phyloP scores from a whole-genome alignment of 2,329 filamentous ascomycete species.

The Teratosphaeria zuluensis region DNA sequence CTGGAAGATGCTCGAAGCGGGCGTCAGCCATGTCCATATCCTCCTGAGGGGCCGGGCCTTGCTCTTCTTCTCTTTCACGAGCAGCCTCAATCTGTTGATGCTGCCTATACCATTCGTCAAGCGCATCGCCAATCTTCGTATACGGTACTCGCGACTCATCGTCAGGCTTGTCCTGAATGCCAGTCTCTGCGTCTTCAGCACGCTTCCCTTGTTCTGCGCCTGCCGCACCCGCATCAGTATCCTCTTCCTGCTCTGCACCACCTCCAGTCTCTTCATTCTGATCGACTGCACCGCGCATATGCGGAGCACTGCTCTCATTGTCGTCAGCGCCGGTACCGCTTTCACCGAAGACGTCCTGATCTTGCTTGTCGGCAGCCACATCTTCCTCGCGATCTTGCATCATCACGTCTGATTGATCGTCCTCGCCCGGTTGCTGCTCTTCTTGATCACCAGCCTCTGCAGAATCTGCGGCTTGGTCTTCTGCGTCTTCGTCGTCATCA shows the following conservation, averaged over 20 bases:
- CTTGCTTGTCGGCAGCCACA: slow-evolving; percentile 30
- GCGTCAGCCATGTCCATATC: slow-evolving; percentile 61
- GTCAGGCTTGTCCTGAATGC: slow-evolving; percentile 8
- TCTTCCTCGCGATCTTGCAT: slow-evolving; percentile 27
- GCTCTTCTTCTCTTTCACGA: slow-evolving; percentile 27
- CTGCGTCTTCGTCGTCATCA: slow-evolving; percentile 24
- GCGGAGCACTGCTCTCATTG: slow-evolving; percentile 27
- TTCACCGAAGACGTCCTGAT: slow-evolving; percentile 36
- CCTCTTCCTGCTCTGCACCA: slow-evolving; percentile 26
- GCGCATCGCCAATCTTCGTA: slow-evolving; percentile 85
- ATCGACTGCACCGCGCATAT: slow-evolving; percentile 36
- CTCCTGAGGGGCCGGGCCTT: slow-evolving; percentile 44
- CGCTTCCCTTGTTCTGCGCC: slow-evolving; percentile 22
- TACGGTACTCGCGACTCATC: slow-evolving; percentile 53
- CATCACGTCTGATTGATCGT: slow-evolving; percentile 26
- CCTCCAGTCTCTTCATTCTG: slow-evolving; percentile 30
- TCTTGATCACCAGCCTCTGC: slow-evolving; percentile 25
- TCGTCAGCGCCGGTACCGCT: slow-evolving; percentile 17
- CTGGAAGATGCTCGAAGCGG: slow-evolving; percentile 89
- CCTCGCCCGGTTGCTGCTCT: slow-evolving; percentile 32
- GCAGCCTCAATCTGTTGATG: slow-evolving; percentile 59
- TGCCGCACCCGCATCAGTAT: slow-evolving; percentile 30
- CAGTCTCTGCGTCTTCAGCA: not conserved
- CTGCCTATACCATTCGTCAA: slow-evolving; percentile 87
- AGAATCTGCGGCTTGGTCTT: slow-evolving; percentile 17